Evolutionary conservation across 192 early-diverging fungal genomes (phyloP), one percentile per base, ranked within the genome.

Genomic region (Piromyces finnis): DNA sequence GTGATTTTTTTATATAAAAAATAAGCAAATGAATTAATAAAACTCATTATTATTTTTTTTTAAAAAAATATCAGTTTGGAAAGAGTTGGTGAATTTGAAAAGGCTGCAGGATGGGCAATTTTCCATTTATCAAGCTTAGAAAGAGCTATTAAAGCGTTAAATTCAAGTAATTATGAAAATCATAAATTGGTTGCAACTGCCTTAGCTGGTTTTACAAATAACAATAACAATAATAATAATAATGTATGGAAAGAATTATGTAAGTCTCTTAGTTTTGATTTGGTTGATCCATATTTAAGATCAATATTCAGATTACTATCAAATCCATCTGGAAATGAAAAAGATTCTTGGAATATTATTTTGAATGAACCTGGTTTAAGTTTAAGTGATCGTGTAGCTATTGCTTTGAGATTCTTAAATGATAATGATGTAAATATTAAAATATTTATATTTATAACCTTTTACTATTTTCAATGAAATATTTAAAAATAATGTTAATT

Each of bases 281-380:
- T 95, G 51, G 81, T 83, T 30, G 88, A 92, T 78, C 93, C 96
- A 27, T 94, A 97, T 80, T 83, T 98, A 78, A 85, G 92, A 39
- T 92, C 94, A 37, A 95, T 99, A 11, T 98, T 99, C 83, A 90
- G 92, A 39, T 92, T 95, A 77, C 88, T 98, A 81, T 88, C 94
- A 15, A 92, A 91, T 2, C 51, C 51, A 68, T n/a, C 51, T 11
- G 51, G 51, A 68, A 68, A 68, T 68, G 79, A 83, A n/a, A 91
- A 91, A 29, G 87, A 95, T 85, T 68, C 51, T 0, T 99, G 96
- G 96, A 79, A 81, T 3, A 85, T 86, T 14, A 94, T 97, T 5
- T 80, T 98, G 39, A 85, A 88, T 29, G 93, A 94, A 84, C 82
- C 88, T 26, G 88, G 85, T n/a, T 81, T 97, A 78, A 88, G 93